A percentile compares a stretch with the other conserved stretches of the same genome.
Evolutionary conservation across 2,329 filamentous ascomycete genomes (phyloP).

Genomic region (Aspergillus sp.): DNA sequence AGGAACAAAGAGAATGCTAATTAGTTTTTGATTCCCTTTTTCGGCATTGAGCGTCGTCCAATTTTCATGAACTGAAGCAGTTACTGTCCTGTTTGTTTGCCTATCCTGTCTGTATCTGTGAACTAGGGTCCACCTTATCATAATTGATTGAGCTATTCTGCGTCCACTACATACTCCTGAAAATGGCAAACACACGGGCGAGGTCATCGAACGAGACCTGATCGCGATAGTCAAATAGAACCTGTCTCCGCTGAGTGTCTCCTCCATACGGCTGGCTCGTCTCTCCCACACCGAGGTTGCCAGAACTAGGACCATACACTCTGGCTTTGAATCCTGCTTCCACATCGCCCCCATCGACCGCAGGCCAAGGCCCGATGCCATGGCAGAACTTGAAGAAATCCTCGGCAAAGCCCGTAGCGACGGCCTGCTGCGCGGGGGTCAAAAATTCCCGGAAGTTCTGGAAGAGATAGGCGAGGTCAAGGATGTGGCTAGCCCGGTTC

Average conservation of each 20-base stretch:
- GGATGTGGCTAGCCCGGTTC: constrained; percentile 43
- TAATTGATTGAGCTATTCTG: background rate
- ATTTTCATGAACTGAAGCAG: no score
- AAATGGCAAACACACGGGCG: constrained; percentile 16
- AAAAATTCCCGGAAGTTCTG: constrained; percentile 48
- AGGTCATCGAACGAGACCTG: constrained; percentile 24
- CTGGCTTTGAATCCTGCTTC: constrained; percentile 23
- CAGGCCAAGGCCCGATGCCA: constrained; percentile 34
- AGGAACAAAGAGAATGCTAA: no score
- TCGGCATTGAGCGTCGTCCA: no score
- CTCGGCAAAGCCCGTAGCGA: constrained; percentile 34
- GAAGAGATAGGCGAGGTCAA: constrained; percentile 47
- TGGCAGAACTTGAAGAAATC: constrained; percentile 42
- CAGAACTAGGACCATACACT: constrained; percentile 25
- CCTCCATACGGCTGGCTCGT: constrained; percentile 20
- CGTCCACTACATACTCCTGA: constrained; percentile 6
- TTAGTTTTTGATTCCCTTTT: no score
- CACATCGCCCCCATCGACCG: constrained; percentile 16
- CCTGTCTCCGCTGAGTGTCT: constrained; percentile 20
- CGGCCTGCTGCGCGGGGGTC: constrained; percentile 26
- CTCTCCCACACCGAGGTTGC: constrained; percentile 7
- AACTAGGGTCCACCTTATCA: no score
- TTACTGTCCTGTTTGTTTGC: no score
- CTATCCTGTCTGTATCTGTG: no score
- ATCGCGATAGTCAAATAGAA: constrained; percentile 23